These are phyloP conservation scores for Neurospora sp. DNA, from an alignment of 2,329 filamentous ascomycete genomes.

Conservation along the genomic window DNA sequence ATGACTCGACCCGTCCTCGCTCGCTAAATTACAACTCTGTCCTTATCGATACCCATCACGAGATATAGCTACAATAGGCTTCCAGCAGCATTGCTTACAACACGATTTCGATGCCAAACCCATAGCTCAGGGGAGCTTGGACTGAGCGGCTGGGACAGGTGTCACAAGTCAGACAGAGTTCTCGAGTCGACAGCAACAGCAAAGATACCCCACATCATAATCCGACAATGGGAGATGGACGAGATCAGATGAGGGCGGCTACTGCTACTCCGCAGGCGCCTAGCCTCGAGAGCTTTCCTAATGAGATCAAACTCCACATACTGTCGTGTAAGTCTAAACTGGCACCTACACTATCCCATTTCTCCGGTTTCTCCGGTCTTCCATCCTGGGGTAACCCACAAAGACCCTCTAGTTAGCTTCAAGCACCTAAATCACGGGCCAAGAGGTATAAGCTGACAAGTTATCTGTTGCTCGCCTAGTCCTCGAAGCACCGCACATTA, in stretches of 20 bases:
- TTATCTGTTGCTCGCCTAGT: constrained; percentile 28
- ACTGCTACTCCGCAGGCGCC: constrained; percentile 17
- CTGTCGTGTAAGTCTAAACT: constrained; percentile 42
- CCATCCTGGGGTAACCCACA: background rate
- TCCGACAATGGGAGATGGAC: background rate
- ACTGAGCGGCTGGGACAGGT: background rate
- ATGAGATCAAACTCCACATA: constrained; percentile 55
- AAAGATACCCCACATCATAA: background rate
- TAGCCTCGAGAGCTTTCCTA: constrained; percentile 44
- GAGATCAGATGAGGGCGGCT: background rate
- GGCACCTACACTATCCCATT: background rate
- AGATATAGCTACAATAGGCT: background rate
- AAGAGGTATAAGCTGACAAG: background rate
- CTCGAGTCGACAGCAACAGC: background rate
- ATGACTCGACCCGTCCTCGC: background rate
- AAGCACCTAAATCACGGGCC: background rate
- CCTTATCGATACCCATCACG: background rate
- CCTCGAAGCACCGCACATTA: constrained; percentile 54
- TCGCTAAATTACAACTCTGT: background rate
- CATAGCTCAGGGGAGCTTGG: background rate
- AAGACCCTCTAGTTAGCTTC: background rate
- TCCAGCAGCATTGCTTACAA: background rate
- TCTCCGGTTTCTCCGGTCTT: background rate
- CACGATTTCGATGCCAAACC: background rate
- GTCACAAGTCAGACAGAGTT: background rate